Base-by-base conservation (phyloP, 495 filamentous ascomycete species). In the Penicillium desertorum region DNA sequence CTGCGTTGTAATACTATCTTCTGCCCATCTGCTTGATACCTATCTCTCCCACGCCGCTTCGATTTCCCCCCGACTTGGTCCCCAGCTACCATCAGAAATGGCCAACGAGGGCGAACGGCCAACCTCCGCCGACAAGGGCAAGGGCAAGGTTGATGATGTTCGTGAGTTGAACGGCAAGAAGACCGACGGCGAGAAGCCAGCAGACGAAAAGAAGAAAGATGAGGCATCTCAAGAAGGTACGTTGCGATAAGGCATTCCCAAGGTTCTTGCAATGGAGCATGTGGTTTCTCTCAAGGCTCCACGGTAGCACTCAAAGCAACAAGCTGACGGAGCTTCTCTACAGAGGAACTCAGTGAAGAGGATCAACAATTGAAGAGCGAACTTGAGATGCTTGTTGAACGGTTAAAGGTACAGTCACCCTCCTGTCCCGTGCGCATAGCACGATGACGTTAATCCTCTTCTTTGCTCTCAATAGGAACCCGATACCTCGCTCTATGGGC, bases 281-380 rank as follows among this genome's bases (percentile, higher is more conserved):
- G 36, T 56, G 59, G 27, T 44, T 32, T 54, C 57, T 34, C 51
- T 32, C 4, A 30, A 16, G 29, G n/a, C 11, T 20, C 41, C 41
- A 32, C 7, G 22, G 9, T 32, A 19, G 49, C 43, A 25, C 45
- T 32, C 32, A 17, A n/a, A 43, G 19, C 30, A 49, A 29, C 22
- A 59, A 45, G 47, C 59, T 58, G 48, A 64, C 50, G 27, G 20
- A 54, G 20, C 9, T 32, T 30, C n/a, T 39, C 37, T 60, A 68
- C 70, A 79, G 90, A 96, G 73, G 94, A 99, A 73, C 86, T 99
- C 60, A 98, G 84, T 70, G 94, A 98, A 65, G 94, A 99, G 73
- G 94, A 99, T 64, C 92, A 96, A 72, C 90, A 96, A 76, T 84
- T 99, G 65, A 99, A 98, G 79, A 90, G 83, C 69, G 95, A 98